Evolutionary conservation across 176 grass and related monocot genomes (phyloP).

Genomic region (Microstegium vimineum): DNA sequence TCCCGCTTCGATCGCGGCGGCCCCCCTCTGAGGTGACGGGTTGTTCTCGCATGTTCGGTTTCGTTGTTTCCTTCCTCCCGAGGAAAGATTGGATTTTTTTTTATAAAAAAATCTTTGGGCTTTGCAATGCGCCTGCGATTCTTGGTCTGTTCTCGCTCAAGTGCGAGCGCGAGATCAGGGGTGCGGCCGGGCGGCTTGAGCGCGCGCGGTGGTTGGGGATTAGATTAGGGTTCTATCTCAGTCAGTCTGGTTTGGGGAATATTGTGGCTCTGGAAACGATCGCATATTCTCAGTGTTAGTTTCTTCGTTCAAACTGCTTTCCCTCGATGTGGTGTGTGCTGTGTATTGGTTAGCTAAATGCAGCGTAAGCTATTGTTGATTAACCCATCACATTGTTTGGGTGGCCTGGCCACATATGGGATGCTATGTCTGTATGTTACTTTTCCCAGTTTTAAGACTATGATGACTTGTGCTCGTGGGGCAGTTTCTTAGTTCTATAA

Average conservation of each 20-base stretch:
- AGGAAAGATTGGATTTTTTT: not conserved
- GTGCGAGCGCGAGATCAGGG: not conserved
- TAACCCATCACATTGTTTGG: not conserved
- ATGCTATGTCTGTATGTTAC: not conserved
- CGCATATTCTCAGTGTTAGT: not conserved
- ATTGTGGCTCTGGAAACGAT: not conserved
- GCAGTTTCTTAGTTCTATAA: not conserved
- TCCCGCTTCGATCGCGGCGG: constrained; percentile 1
- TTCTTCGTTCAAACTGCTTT: not conserved
- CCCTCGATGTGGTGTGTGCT: not conserved
- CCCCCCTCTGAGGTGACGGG: constrained; percentile 25
- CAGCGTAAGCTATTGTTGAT: not conserved
- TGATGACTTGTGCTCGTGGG: not conserved
- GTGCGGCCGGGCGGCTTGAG: not conserved
- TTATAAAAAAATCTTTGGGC: not conserved
- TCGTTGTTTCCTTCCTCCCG: not conserved
- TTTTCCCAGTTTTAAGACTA: not conserved
- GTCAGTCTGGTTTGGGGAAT: not conserved
- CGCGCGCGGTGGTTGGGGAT: not conserved
- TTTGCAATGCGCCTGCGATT: not conserved
- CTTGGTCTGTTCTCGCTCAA: not conserved
- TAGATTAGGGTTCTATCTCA: constrained; percentile 1
- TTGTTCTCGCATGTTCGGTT: not conserved
- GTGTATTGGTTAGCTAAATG: not conserved
- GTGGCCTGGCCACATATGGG: not conserved